A percentile compares a stretch with the other conserved stretches of the same genome.
Evolutionary conservation across 1,139 yeast genomes (phyloP).

Genomic region (Protomyces macrosporus): DNA sequence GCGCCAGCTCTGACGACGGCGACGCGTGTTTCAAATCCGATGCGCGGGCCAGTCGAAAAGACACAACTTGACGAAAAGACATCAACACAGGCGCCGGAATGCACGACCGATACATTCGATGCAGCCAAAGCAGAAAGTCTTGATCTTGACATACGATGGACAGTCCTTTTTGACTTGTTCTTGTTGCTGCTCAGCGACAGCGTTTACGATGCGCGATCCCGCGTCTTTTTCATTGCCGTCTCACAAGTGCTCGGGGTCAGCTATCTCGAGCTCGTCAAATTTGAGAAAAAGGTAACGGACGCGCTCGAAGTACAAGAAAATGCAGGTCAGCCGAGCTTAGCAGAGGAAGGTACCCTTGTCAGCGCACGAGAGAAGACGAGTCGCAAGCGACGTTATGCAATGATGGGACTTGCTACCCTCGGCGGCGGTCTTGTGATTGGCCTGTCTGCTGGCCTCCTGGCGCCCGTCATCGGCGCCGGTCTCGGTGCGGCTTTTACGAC

Average conservation of each 20-base stretch:
- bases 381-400: conserved; percentile 64
- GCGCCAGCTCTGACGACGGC: conserved; percentile 52
- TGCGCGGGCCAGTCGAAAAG: conserved; percentile 33
- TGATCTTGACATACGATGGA: conserved; percentile 76
- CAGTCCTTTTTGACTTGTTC: conserved; percentile 83
- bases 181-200: conserved; percentile 76
- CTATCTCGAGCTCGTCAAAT: conserved; percentile 68
- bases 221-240: conserved; percentile 64
- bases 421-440: conserved; percentile 96
- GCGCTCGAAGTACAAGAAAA: conserved; percentile 69
- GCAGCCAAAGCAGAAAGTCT: neutral
- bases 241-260: conserved; percentile 57
- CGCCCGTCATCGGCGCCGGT: conserved; percentile 98
- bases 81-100: conserved; percentile 12
- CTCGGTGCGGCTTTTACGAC: conserved; percentile 95
- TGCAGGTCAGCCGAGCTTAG: conserved; percentile 71
- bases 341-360: conserved; percentile 48
- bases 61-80: conserved; percentile 7
- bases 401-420: conserved; percentile 91
- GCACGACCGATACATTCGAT: conserved; percentile 7
- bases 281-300: conserved; percentile 85
- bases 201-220: conserved; percentile 80
- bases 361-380: conserved; percentile 64
- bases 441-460: conserved; percentile 86
- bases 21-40: conserved; percentile 45